Conservation (phyloP, 1,139 yeast genomes). For the Suhomyces terraborum region DNA sequence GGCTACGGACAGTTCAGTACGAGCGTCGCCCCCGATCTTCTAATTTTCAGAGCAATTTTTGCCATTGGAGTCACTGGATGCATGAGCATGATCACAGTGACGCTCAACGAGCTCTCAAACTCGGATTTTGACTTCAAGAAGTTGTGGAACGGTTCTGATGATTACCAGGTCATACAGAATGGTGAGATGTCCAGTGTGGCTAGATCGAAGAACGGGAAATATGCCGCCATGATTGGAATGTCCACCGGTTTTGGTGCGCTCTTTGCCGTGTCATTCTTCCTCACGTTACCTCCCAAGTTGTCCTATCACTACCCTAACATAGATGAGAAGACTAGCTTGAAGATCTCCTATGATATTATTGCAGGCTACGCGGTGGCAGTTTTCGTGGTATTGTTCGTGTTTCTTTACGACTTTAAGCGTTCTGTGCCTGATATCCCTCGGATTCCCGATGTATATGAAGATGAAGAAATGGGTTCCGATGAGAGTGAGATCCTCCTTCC, state of each 20-base stretch:
- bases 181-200: slow-evolving; percentile 5
- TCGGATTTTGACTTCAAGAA: slow-evolving; percentile 39
- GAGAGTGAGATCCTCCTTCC: slow-evolving; percentile 13
- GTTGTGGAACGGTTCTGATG: slow-evolving; percentile 7
- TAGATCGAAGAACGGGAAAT: slow-evolving; percentile 48
- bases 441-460: slow-evolving; percentile 15
- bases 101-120: slow-evolving; percentile 55
- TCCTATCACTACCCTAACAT: slow-evolving; percentile 31
- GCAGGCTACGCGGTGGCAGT: slow-evolving; percentile 44
- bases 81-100: slow-evolving; percentile 50
- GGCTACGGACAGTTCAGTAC: slow-evolving; percentile 45
- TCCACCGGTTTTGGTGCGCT: slow-evolving; percentile 71
- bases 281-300: slow-evolving; percentile 50
- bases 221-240: slow-evolving; percentile 63
- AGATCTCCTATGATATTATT: slow-evolving; percentile 51
- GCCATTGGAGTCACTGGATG: slow-evolving; percentile 61
- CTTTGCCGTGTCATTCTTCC: slow-evolving; percentile 51
- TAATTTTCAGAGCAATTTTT: slow-evolving; percentile 55
- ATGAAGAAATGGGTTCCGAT: slow-evolving; percentile 15
- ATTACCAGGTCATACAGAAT: slow-evolving; percentile 7
- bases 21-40: slow-evolving; percentile 46
- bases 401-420: slow-evolving; percentile 44
- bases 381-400: slow-evolving; percentile 40
- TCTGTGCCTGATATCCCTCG: slow-evolving; percentile 13
- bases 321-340: slow-evolving; percentile 43